A percentile compares a stretch with the other conserved stretches of the same genome.
Conservation (phyloP, 257 asterid species). For the Nicotiana attenuata region DNA sequence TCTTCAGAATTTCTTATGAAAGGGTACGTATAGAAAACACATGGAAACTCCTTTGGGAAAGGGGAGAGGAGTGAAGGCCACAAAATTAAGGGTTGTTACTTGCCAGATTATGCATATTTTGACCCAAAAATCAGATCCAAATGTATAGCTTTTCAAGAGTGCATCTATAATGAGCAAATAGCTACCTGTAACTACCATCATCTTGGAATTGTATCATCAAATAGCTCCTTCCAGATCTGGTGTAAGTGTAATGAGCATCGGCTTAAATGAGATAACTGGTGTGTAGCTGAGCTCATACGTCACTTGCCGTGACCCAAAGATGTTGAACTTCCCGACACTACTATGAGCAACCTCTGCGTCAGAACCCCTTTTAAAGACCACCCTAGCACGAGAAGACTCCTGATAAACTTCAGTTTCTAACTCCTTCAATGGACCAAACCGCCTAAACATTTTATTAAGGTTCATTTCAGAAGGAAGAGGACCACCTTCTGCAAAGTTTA, state of each 20-base stretch:
- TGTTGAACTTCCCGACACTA: slow-evolving; percentile 65
- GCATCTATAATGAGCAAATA: slow-evolving; percentile 18
- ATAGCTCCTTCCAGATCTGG: slow-evolving; percentile 41
- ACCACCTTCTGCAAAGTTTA: slow-evolving; percentile 59
- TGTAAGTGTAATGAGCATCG: slow-evolving; percentile 40
- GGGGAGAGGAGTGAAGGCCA: background rate
- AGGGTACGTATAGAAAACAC: background rate
- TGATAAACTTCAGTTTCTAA: slow-evolving; percentile 79
- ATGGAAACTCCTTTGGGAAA: no score
- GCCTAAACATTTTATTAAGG: slow-evolving; percentile 77
- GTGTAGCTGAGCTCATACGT: slow-evolving; percentile 73
- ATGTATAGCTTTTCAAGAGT: background rate
- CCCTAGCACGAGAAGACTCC: slow-evolving; percentile 70
- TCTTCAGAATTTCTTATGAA: background rate
- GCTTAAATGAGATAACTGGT: slow-evolving; percentile 51
- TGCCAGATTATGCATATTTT: background rate
- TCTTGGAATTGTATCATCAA: slow-evolving; percentile 29
- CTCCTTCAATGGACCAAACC: slow-evolving; percentile 90
- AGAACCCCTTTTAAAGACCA: slow-evolving; percentile 79
- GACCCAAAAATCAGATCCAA: background rate
- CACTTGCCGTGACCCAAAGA: slow-evolving; percentile 73
- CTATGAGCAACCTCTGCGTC: slow-evolving; percentile 90
- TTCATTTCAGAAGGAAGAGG: slow-evolving; percentile 65
- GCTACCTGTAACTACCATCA: slow-evolving; percentile 29
- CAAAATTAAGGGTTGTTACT: background rate